Conservation (phyloP, 257 asterid genomes). For the Prunella vulgaris region DNA sequence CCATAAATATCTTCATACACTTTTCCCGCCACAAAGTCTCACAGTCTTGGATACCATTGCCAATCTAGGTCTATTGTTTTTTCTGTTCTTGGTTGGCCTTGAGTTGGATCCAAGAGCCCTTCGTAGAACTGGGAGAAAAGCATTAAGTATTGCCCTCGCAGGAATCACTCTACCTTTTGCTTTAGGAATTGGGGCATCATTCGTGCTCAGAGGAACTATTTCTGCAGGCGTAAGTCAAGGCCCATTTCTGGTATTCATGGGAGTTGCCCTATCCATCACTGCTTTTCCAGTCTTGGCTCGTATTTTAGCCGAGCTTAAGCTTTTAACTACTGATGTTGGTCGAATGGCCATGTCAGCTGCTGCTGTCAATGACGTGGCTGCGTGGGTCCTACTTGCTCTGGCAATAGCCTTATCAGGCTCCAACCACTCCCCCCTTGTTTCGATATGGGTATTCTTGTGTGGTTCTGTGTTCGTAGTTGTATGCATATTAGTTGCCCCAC, state of each 20-base stretch:
- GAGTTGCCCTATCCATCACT: constrained; percentile 79
- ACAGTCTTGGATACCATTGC: constrained; percentile 66
- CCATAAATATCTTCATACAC: constrained; percentile 36
- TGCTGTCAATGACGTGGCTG: constrained; percentile 70
- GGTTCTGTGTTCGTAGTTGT: constrained; percentile 46
- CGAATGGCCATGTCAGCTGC: constrained; percentile 75
- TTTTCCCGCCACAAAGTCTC: constrained; percentile 57
- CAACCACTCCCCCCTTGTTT: constrained; percentile 39
- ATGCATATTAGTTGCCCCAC: constrained; percentile 38
- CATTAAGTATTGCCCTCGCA: constrained; percentile 54
- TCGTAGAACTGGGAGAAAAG: constrained; percentile 45
- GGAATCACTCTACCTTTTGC: constrained; percentile 60
- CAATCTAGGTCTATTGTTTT: constrained; percentile 67
- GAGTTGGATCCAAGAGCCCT: constrained; percentile 56
- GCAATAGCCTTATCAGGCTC: constrained; percentile 62
- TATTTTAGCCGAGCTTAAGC: constrained; percentile 65
- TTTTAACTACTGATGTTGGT: constrained; percentile 65
- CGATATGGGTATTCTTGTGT: constrained; percentile 58
- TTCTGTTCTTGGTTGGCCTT: constrained; percentile 62
- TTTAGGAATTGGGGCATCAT: constrained; percentile 64
- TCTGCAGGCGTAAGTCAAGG: constrained; percentile 42
- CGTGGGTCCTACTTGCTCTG: constrained; percentile 67
- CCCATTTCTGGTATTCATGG: constrained; percentile 66
- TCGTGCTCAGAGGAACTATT: constrained; percentile 43
- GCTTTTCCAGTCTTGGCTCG: constrained; percentile 78